Conservation (phyloP, 305 asterid species). For the Solanum aculeatissimum region DNA sequence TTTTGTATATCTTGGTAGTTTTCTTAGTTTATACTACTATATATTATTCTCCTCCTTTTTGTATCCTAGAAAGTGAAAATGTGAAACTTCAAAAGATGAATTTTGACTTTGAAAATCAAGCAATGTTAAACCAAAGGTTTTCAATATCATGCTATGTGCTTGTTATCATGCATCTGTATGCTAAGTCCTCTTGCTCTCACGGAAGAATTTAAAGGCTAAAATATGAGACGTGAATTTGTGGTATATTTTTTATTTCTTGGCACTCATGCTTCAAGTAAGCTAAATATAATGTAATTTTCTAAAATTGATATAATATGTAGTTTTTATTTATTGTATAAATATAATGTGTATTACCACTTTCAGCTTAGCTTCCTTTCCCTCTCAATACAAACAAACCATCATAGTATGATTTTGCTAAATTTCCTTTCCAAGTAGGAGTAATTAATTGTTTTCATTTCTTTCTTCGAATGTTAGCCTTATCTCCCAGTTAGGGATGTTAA, state of each 20-base stretch:
- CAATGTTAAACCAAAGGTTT: neutral
- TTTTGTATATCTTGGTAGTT: neutral
- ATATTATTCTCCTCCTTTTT: neutral
- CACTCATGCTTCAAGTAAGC: neutral
- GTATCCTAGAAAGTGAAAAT: neutral
- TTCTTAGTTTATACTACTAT: neutral
- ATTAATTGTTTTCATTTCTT: too few species aligned
- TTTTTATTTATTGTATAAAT: neutral
- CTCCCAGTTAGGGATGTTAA: too few species aligned
- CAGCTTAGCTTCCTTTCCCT: too few species aligned
- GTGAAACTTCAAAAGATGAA: neutral
- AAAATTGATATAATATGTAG: neutral
- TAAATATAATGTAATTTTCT: neutral
- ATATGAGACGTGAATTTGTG: neutral
- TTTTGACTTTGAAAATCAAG: neutral
- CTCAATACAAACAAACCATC: too few species aligned
- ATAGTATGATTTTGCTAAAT: too few species aligned
- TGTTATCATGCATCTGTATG: neutral
- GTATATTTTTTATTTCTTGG: neutral
- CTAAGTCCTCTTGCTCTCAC: neutral
- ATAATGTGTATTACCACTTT: too few species aligned
- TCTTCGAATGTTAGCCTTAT: too few species aligned
- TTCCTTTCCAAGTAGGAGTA: too few species aligned
- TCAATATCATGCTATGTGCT: neutral
- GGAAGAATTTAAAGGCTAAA: neutral